Conservation (phyloP, 805 yeast genomes). For the Osmozyma mogii region DNA sequence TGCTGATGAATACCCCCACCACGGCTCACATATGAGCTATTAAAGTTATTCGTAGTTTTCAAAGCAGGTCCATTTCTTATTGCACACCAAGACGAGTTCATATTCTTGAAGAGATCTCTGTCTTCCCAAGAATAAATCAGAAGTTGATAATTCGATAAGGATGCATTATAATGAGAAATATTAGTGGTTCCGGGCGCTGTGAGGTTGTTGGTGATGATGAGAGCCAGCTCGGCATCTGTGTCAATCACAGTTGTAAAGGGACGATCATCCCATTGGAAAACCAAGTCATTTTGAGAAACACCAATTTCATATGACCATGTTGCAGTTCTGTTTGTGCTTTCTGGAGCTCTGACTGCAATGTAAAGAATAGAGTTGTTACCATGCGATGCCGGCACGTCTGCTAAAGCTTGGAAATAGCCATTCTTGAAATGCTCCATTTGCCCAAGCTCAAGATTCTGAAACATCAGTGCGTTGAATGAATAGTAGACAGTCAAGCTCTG, state of each 20-base stretch:
- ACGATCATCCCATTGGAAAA: conserved; percentile 62
- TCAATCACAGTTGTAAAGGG: conserved; percentile 55
- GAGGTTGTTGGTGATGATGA: conserved; percentile 55
- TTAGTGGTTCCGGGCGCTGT: too few species aligned
- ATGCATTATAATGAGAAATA: conserved; percentile 15
- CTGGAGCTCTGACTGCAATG: conserved; percentile 35
- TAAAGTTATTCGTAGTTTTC: conserved; percentile 14
- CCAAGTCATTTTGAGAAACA: conserved; percentile 52
- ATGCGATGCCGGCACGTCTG: conserved; percentile 21
- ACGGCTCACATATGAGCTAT: conserved; percentile 34
- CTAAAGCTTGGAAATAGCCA: conserved; percentile 35
- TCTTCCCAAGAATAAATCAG: conserved; percentile 41
- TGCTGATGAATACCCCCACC: conserved; percentile 49
- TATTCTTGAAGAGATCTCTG: conserved; percentile 23
- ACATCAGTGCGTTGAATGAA: conserved; percentile 31
- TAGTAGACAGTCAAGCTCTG: conserved; percentile 28
- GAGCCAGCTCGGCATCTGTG: conserved; percentile 59
- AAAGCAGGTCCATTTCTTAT: conserved; percentile 45
- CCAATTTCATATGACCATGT: conserved; percentile 65
- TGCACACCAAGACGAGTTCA: conserved; percentile 67
- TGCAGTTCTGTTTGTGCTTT: conserved; percentile 25
- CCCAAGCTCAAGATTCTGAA: conserved; percentile 19
- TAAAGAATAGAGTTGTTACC: conserved; percentile 15
- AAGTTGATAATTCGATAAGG: conserved; percentile 28
- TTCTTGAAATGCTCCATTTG: conserved; percentile 21